These are phyloP conservation scores for Cytauxzoon felis DNA, from an alignment of 169 alveolate genomes.

Conservation along the genomic window DNA sequence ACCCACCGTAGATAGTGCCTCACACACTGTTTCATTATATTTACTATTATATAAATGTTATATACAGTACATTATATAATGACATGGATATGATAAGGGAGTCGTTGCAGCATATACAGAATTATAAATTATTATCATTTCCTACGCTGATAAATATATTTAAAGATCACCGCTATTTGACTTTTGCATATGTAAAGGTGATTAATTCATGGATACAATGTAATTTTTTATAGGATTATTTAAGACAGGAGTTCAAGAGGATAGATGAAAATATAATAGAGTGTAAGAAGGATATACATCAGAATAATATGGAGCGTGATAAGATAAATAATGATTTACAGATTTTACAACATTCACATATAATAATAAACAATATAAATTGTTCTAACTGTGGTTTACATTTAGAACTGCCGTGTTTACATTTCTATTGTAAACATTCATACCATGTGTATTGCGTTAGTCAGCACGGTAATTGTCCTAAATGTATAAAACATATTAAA, in stretches of 20 bases:
- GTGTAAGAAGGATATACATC: slow-evolving; percentile 33
- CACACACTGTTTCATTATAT: too few species aligned
- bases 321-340: slow-evolving; percentile 44
- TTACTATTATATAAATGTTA: not conserved
- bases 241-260: slow-evolving; percentile 43
- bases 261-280: slow-evolving; percentile 29
- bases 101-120: slow-evolving; percentile 46
- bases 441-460: slow-evolving; percentile 59
- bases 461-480: slow-evolving; percentile 47
- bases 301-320: slow-evolving; percentile 45
- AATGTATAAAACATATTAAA: slow-evolving; percentile 25
- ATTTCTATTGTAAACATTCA: slow-evolving; percentile 64
- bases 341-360: slow-evolving; percentile 44
- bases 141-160: slow-evolving; percentile 33
- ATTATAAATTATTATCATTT: slow-evolving; percentile 30
- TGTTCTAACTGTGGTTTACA: slow-evolving; percentile 58
- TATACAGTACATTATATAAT: slow-evolving; percentile 9
- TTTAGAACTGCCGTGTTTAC: slow-evolving; percentile 60
- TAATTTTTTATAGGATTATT: slow-evolving; percentile 28
- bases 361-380: slow-evolving; percentile 53
- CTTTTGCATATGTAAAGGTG: slow-evolving; percentile 45
- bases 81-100: slow-evolving; percentile 10
- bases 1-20: too few species aligned
- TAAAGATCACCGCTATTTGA: slow-evolving; percentile 11
- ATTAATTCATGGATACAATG: not conserved